Evolutionary conservation across 179 eudicot species (phyloP).

Genomic region (Gypsophila paniculata): DNA sequence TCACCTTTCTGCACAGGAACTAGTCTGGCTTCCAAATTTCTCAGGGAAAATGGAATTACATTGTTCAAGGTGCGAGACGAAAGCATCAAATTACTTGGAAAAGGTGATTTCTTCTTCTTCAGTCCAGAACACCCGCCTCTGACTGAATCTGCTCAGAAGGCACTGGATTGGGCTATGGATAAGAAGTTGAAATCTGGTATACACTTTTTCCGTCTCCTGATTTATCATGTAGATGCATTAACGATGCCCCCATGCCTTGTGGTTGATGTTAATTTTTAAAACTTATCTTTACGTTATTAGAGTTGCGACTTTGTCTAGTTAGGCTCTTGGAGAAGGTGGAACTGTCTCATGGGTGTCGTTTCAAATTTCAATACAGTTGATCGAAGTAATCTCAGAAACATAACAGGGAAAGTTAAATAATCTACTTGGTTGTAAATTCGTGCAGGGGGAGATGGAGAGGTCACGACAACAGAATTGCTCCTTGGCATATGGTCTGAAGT

Average conservation of each 20-base stretch:
- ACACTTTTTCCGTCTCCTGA: slow-evolving; percentile 1
- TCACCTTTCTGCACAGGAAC: slow-evolving; percentile 51
- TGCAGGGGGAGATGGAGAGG: slow-evolving; percentile 70
- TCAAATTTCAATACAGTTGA: too few relatives aligned
- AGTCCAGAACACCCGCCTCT: slow-evolving; percentile 74
- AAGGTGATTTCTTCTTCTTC: slow-evolving; percentile 42
- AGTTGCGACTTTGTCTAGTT: background rate
- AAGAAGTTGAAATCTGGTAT: slow-evolving; percentile 73
- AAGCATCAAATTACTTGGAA: slow-evolving; percentile 49
- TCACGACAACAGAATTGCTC: slow-evolving; percentile 57
- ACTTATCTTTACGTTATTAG: background rate
- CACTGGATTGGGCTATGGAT: slow-evolving; percentile 73
- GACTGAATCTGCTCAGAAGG: slow-evolving; percentile 75
- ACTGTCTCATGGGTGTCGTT: too few relatives aligned
- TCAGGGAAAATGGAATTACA: slow-evolving; percentile 68
- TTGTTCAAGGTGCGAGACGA: slow-evolving; percentile 67
- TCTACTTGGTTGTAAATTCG: background rate
- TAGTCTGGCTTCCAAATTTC: slow-evolving; percentile 52
- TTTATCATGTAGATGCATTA: background rate
- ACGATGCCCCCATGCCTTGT: background rate
- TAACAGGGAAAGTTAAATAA: background rate
- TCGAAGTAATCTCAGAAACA: background rate
- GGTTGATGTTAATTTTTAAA: background rate
- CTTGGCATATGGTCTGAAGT: slow-evolving; percentile 77
- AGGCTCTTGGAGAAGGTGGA: too few relatives aligned